These are phyloP conservation scores for Schizosaccharomyces lindneri DNA, from an alignment of 805 yeast genomes.

Conservation along the genomic window DNA sequence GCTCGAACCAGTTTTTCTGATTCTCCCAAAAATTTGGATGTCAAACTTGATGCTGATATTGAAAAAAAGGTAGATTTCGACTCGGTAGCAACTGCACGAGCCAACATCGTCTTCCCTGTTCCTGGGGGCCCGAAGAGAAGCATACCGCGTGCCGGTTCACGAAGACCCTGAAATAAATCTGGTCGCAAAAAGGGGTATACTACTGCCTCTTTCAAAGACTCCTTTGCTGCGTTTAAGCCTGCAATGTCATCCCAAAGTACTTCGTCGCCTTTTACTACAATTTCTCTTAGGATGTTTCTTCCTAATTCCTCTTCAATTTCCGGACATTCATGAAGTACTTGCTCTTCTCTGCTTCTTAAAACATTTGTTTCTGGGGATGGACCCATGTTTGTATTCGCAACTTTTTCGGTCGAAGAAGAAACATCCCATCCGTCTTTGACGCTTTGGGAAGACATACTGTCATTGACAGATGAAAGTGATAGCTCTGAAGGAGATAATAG, in stretches of 20 bases:
- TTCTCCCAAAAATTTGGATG: conserved; percentile 67
- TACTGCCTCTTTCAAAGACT: conserved; percentile 75
- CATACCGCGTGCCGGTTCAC: conserved; percentile 96
- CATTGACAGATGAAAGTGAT: no score
- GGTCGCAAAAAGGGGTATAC: conserved; percentile 90
- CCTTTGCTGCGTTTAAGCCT: conserved; percentile 72
- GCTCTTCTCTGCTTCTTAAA: neutral
- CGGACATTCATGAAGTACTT: neutral
- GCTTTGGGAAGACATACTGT: no score
- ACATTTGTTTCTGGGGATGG: no score
- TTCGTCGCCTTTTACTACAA: conserved; percentile 71
- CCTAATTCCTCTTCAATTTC: conserved; percentile 50
- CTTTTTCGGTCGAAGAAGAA: neutral
- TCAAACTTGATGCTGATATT: conserved; percentile 69
- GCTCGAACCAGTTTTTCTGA: conserved; percentile 84
- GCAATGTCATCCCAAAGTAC: conserved; percentile 91
- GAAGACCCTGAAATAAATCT: conserved; percentile 64
- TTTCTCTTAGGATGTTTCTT: conserved; percentile 63
- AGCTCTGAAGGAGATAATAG: neutral
- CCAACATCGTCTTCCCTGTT: conserved; percentile 95
- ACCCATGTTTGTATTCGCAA: neutral
- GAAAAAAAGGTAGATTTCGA: conserved; percentile 80
- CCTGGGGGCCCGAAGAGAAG: conserved; percentile 93
- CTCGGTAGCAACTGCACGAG: conserved; percentile 89
- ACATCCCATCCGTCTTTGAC: neutral